phyloP scores from a whole-genome alignment of 83 land plant genomes.

The Thuja plicata region DNA sequence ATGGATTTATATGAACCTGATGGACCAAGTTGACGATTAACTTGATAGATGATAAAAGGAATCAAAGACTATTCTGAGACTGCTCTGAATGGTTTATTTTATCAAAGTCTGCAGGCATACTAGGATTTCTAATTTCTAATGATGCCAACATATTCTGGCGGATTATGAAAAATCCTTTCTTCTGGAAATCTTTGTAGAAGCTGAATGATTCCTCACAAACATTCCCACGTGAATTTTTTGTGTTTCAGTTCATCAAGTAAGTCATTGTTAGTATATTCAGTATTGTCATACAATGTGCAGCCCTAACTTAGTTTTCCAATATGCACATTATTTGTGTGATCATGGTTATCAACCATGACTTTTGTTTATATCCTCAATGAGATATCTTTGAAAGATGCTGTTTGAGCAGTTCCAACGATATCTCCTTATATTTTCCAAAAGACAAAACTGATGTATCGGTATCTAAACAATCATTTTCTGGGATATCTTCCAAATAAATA shows the following conservation, averaged over 20 bases:
- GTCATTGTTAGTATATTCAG: neutral
- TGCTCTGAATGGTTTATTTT: neutral
- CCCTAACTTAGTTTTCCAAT: neutral
- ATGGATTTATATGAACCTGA: neutral
- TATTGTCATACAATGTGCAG: neutral
- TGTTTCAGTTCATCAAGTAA: neutral
- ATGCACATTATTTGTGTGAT: neutral
- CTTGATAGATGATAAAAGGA: neutral
- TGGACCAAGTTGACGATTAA: slow-evolving; percentile 1
- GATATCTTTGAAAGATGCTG: neutral
- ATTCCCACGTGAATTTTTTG: too few species aligned
- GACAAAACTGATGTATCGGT: neutral
- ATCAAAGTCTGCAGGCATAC: neutral
- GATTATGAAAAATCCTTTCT: neutral
- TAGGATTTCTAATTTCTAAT: neutral
- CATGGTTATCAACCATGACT: neutral
- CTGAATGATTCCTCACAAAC: neutral
- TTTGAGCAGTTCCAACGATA: too few species aligned
- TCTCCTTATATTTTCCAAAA: too few species aligned
- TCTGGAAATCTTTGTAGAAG: neutral
- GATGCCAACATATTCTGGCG: neutral
- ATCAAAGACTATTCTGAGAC: neutral
- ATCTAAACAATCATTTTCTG: slow-evolving; percentile 15
- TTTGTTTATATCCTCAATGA: slow-evolving; percentile 10
- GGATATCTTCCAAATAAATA: slow-evolving; percentile 4